A percentile compares a stretch with the other conserved stretches of the same genome.
Evolutionary conservation across 305 asterid genomes (phyloP).

Genomic region (Fraxinus paxiana): DNA sequence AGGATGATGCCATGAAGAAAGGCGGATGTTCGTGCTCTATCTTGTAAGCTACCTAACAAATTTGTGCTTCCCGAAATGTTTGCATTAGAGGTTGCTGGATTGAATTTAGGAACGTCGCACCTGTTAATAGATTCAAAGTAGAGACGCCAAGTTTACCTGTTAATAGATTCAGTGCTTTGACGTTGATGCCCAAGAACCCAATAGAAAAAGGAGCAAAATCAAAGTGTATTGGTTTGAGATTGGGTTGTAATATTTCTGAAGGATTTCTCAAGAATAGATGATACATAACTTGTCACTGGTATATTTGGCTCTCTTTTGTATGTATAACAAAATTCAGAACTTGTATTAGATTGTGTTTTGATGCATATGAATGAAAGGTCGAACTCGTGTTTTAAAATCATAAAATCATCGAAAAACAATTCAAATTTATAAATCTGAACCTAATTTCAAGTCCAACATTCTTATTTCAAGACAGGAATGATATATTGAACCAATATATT

Average conservation of each 20-base stretch:
- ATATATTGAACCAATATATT: constrained; percentile 20
- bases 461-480: background rate
- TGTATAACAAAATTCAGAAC: background rate
- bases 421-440: background rate
- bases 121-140: constrained; percentile 32
- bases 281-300: background rate
- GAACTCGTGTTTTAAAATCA: background rate
- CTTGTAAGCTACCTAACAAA: constrained; percentile 33
- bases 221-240: constrained; percentile 15
- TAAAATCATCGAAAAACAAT: background rate
- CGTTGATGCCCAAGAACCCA: background rate
- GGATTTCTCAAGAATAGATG: background rate
- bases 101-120: constrained; percentile 32
- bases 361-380: background rate
- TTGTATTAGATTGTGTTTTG: background rate
- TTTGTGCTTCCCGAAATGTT: constrained; percentile 22
- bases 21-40: constrained; percentile 64
- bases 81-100: constrained; percentile 25
- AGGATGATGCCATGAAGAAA: constrained; percentile 47
- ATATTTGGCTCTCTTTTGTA: background rate
- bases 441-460: background rate
- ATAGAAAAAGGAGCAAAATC: background rate
- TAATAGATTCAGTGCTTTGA: background rate
- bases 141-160: constrained; percentile 15
- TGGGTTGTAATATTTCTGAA: constrained; percentile 16